Base-by-base conservation (phyloP, 352 stramenopile species). In the Phytophthora pinifolia region DNA sequence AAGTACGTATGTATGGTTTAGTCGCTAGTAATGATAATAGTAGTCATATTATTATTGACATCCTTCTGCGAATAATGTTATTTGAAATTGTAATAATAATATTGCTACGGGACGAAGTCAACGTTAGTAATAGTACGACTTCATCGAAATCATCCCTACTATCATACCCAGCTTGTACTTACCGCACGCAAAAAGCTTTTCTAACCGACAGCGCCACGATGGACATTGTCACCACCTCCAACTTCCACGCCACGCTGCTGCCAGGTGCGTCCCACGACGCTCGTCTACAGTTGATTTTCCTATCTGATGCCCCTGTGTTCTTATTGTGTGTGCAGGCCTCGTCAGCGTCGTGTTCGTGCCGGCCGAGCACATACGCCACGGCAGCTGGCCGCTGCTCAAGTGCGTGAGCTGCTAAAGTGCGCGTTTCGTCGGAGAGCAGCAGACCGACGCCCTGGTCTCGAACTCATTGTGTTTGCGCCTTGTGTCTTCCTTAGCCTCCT, bases 211-310 rank as follows among this genome's bases (percentile, higher is more conserved):
- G 20, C 20, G 22, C 22, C 22, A 4, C 22, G 9, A 94, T 90
- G 81, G 83, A 94, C 59, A 90, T 94, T 49, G 83, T 94, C 25
- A 93, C 85, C 41, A 94, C 85, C 33, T 92, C 85, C 68, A 94
- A 94, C 68, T 93, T 94, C 65, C 85, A 94, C 65, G 85, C 85
- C 34, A 94, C 84, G 58, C 60, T 94, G 53, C 74, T 94, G 46
- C 70, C 75, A 74, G 82, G 84, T 90, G 42, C 72, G 65, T 57
- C 9, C 7, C 3, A 27, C 1, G 2, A 10, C 0, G 18, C 18
- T 33, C 50, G 17, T 7, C 37, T 44, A 14, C 17, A n/a, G 17
- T 12, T 46, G 20, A 29, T 32, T 14, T 13, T 15, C 34, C 54
- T 30, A 46, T 9, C 42, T 32, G 17, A 12, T 6, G 14, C 8